A percentile compares a stretch with the other conserved stretches of the same genome.
phyloP scores from a whole-genome alignment of 495 filamentous ascomycete species.

The Daldinia vernicosa region DNA sequence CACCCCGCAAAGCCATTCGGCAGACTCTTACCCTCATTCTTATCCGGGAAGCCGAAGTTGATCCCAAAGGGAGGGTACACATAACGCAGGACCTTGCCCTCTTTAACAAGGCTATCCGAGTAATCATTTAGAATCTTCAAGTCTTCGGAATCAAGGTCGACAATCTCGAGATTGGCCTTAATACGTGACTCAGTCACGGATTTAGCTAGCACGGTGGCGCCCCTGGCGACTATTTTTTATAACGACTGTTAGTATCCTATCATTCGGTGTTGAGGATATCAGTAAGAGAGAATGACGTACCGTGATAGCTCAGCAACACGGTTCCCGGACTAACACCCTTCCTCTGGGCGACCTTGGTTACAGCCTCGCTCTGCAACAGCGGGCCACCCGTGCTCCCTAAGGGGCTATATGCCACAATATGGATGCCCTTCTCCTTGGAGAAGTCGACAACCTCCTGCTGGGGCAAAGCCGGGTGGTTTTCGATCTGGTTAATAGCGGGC shows the following conservation, averaged over 20 bases:
- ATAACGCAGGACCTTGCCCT: conserved; percentile 71
- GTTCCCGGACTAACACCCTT: conserved; percentile 67
- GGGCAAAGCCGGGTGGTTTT: conserved; percentile 85
- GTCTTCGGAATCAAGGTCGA: conserved; percentile 72
- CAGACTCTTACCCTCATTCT: conserved; percentile 51
- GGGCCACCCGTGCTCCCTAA: conserved; percentile 82
- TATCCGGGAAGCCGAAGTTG: conserved; percentile 81
- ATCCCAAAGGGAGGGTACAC: conserved; percentile 83
- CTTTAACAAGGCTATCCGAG: conserved; percentile 64
- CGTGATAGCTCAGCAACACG: conserved; percentile 79
- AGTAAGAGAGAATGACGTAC: conserved; percentile 54
- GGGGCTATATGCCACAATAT: conserved; percentile 79
- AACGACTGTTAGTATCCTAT: neutral
- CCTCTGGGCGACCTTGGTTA: conserved; percentile 75
- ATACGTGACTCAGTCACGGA: conserved; percentile 79
- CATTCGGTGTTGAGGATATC: neutral
- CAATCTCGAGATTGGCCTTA: conserved; percentile 74
- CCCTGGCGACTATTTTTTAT: conserved; percentile 66
- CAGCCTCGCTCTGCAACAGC: conserved; percentile 71
- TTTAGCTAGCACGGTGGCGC: conserved; percentile 79
- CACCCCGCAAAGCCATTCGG: conserved; percentile 34
- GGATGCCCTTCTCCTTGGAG: conserved; percentile 76
- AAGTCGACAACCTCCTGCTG: conserved; percentile 86
- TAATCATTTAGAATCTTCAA: conserved; percentile 70
- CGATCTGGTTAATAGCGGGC: conserved; percentile 91